Evolutionary conservation across 2,329 filamentous ascomycete species (phyloP).

Genomic region (Thyridium curvatum): DNA sequence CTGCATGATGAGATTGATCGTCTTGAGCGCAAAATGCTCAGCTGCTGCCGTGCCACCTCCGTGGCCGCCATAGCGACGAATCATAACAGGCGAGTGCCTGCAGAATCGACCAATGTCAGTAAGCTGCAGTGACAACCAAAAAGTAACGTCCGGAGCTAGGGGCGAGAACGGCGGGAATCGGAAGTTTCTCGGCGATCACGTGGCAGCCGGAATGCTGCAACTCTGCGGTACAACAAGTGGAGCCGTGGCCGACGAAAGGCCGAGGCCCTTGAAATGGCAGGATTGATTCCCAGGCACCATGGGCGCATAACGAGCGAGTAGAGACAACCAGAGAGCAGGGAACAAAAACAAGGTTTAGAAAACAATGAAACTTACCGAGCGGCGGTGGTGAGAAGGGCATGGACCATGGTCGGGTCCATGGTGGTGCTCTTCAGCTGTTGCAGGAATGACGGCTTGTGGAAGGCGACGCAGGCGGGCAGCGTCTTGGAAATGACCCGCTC

Average conservation of each 20-base stretch:
- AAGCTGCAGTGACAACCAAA: too few relatives aligned
- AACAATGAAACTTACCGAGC: slow-evolving; percentile 49
- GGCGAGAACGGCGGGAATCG: too few relatives aligned
- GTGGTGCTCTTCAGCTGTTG: slow-evolving; percentile 52
- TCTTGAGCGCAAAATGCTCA: slow-evolving; percentile 54
- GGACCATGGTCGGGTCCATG: slow-evolving; percentile 50
- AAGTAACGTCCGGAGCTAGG: too few relatives aligned
- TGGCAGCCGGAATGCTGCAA: slow-evolving; percentile 1
- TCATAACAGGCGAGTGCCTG: slow-evolving; percentile 50
- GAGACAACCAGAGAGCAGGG: slow-evolving; percentile 2
- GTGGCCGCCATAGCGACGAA: slow-evolving; percentile 52
- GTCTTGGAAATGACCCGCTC: slow-evolving; percentile 56
- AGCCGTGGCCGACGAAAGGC: background rate
- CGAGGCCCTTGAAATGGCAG: too few relatives aligned
- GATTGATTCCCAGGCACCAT: too few relatives aligned
- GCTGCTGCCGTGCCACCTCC: slow-evolving; percentile 44
- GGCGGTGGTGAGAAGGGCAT: slow-evolving; percentile 51
- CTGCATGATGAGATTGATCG: slow-evolving; percentile 49
- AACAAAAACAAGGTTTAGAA: slow-evolving; percentile 3
- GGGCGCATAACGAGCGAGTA: slow-evolving; percentile 6
- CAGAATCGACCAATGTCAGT: background rate
- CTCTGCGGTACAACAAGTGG: slow-evolving; percentile 3
- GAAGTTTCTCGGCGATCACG: background rate
- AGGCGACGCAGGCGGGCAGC: slow-evolving; percentile 54
- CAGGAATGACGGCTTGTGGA: slow-evolving; percentile 56